A percentile compares a stretch with the other conserved stretches of the same genome.
Evolutionary conservation across 2,329 filamentous ascomycete species (phyloP).

Genomic region (Calonectria henricotiae): DNA sequence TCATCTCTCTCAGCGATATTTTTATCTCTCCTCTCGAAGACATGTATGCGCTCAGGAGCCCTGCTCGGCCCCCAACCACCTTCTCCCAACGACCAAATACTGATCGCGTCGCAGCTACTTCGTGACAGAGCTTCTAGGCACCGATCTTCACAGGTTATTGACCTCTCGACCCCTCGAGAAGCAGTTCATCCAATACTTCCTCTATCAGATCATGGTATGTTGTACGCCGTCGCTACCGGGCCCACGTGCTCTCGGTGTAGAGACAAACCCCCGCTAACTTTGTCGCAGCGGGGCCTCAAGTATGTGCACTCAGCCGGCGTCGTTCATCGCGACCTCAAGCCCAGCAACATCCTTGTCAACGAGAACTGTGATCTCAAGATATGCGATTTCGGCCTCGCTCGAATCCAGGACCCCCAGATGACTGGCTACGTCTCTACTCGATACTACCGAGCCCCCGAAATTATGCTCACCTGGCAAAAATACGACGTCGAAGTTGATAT

Average conservation of each 20-base stretch:
- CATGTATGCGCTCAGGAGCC: conserved; percentile 76
- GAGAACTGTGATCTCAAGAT: conserved; percentile 99
- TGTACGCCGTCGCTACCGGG: conserved; percentile 8
- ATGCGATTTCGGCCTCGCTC: conserved; percentile 97
- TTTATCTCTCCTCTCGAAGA: conserved; percentile 99
- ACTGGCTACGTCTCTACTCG: conserved; percentile 98
- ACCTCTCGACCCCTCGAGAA: conserved; percentile 97
- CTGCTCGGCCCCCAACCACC: conserved; percentile 24
- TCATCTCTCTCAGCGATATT: conserved; percentile 99
- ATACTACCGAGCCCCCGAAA: conserved; percentile 98
- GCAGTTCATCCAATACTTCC: conserved; percentile 99
- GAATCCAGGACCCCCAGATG: conserved; percentile 99
- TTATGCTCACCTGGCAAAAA: conserved; percentile 99
- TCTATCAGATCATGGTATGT: conserved; percentile 97
- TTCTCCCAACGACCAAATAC: conserved; percentile 35
- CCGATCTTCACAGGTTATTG: conserved; percentile 94
- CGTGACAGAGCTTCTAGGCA: conserved; percentile 97
- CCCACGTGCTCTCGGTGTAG: not conserved
- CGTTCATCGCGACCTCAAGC: conserved; percentile 97
- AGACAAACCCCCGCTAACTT: conserved; percentile 39
- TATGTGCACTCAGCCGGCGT: conserved; percentile 99
- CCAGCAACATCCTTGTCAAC: conserved; percentile 99
- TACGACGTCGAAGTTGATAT: conserved; percentile 99
- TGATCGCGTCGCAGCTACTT: conserved; percentile 80
- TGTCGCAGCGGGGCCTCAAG: conserved; percentile 88